A percentile compares a stretch with the other conserved stretches of the same genome.
Conservation (phyloP, 257 asterid species). For the Linaria vulgaris region DNA sequence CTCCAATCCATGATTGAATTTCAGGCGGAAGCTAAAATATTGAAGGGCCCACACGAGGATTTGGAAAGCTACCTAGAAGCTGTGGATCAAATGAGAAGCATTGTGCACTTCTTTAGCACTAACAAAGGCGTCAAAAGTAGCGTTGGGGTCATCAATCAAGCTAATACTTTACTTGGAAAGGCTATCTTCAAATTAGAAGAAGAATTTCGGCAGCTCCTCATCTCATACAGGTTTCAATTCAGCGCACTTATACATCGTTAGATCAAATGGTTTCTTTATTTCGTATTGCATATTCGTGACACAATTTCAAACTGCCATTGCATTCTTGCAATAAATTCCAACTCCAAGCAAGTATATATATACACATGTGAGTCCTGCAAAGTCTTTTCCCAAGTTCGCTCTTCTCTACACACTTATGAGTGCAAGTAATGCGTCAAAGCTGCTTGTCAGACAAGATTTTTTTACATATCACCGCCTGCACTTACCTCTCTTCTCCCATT, state of each 20-base stretch:
- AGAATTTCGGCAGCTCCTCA: conserved; percentile 80
- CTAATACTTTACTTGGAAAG: conserved; percentile 64
- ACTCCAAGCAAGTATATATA: too few relatives aligned
- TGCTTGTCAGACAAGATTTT: too few relatives aligned
- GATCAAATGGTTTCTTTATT: neutral
- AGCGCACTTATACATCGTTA: neutral
- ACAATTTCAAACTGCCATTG: too few relatives aligned
- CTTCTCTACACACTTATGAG: too few relatives aligned
- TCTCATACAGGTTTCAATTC: conserved; percentile 60
- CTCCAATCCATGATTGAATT: conserved; percentile 25
- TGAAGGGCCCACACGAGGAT: conserved; percentile 96
- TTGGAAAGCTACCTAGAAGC: conserved; percentile 89
- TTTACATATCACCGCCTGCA: too few relatives aligned
- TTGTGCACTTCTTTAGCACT: conserved; percentile 58
- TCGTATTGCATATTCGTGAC: too few relatives aligned
- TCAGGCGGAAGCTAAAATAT: conserved; percentile 93
- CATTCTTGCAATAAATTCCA: too few relatives aligned
- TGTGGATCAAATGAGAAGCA: conserved; percentile 72
- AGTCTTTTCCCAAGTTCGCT: too few relatives aligned
- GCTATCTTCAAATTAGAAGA: conserved; percentile 80
- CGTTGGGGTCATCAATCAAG: conserved; percentile 68
- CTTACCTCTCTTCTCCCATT: too few relatives aligned
- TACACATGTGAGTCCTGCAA: too few relatives aligned
- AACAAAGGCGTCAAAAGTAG: conserved; percentile 62
- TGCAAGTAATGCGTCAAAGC: too few relatives aligned